These are phyloP conservation scores for Suillus discolor DNA, from an alignment of 768 basidiomycete genomes.

Conservation along the genomic window DNA sequence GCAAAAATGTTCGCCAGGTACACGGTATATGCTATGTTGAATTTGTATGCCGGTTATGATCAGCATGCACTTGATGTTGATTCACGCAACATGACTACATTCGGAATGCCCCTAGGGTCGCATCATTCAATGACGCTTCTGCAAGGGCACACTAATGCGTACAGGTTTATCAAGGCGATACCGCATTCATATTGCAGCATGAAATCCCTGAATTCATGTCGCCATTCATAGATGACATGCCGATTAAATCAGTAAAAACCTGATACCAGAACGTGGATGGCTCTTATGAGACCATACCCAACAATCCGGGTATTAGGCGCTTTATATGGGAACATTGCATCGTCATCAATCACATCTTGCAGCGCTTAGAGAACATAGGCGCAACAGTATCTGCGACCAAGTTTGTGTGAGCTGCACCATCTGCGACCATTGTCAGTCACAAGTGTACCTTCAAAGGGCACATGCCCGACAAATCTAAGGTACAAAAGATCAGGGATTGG, in stretches of 20 bases:
- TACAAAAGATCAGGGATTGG: constrained; percentile 35
- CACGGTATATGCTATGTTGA: constrained; percentile 32
- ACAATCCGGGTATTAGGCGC: too few relatives aligned
- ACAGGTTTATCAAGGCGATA: constrained; percentile 42
- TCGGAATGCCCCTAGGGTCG: constrained; percentile 39
- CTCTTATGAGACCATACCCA: too few relatives aligned
- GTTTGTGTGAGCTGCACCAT: constrained; percentile 27
- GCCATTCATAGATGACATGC: constrained; percentile 44
- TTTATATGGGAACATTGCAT: constrained; percentile 43
- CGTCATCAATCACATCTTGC: constrained; percentile 38
- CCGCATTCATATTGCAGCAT: constrained; percentile 37
- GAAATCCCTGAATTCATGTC: constrained; percentile 41
- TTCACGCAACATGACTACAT: constrained; percentile 43
- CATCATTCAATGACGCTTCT: constrained; percentile 35
- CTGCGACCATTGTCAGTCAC: constrained; percentile 39
- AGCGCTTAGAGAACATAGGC: constrained; percentile 39
- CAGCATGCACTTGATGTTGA: constrained; percentile 28
- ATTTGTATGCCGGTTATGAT: constrained; percentile 41
- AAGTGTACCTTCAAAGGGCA: constrained; percentile 37
- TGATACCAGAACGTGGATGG: too few relatives aligned
- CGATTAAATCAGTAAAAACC: constrained; percentile 34
- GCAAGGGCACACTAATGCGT: constrained; percentile 47
- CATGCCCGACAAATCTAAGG: constrained; percentile 26
- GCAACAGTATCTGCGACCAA: constrained; percentile 42
- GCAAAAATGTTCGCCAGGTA: constrained; percentile 38